Evolutionary conservation across 2,329 filamentous ascomycete species (phyloP).

Genomic region (Lachnellula occidentalis): DNA sequence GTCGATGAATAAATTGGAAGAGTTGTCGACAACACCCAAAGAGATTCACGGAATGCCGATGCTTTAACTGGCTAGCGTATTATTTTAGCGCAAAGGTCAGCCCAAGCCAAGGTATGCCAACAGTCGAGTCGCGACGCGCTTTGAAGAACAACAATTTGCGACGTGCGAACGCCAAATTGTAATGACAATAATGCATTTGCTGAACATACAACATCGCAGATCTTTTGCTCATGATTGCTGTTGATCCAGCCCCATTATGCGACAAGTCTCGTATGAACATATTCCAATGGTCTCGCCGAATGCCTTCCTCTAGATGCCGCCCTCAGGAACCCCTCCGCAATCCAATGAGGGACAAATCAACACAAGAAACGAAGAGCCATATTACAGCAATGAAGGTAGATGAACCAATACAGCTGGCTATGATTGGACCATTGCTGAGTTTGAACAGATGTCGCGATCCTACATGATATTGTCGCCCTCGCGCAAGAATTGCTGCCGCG

Average conservation of each 20-base stretch:
- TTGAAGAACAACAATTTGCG: neutral
- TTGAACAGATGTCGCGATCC: conserved; percentile 64
- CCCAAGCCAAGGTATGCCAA: too few relatives aligned
- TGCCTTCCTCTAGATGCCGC: conserved; percentile 29
- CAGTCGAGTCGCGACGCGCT: neutral
- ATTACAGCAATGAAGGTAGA: conserved; percentile 58
- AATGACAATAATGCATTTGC: conserved; percentile 2
- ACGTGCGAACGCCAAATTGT: neutral
- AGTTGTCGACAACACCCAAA: neutral
- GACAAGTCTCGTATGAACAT: conserved; percentile 6
- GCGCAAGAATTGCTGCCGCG: conserved; percentile 60
- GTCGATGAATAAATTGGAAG: neutral
- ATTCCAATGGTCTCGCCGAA: conserved; percentile 17
- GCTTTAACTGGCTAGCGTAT: neutral
- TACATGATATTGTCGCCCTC: conserved; percentile 69
- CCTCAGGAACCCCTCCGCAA: conserved; percentile 21
- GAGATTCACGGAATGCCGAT: neutral
- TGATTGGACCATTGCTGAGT: conserved; percentile 6
- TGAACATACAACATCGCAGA: conserved; percentile 6
- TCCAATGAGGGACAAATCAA: conserved; percentile 21
- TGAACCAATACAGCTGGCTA: neutral
- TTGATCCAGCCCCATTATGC: conserved; percentile 16
- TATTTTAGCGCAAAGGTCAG: neutral
- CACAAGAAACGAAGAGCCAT: conserved; percentile 32
- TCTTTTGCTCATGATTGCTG: conserved; percentile 7